These are phyloP conservation scores for Leptomonas seymouri DNA, from an alignment of 208 protist genomes.

Conservation along the genomic window DNA sequence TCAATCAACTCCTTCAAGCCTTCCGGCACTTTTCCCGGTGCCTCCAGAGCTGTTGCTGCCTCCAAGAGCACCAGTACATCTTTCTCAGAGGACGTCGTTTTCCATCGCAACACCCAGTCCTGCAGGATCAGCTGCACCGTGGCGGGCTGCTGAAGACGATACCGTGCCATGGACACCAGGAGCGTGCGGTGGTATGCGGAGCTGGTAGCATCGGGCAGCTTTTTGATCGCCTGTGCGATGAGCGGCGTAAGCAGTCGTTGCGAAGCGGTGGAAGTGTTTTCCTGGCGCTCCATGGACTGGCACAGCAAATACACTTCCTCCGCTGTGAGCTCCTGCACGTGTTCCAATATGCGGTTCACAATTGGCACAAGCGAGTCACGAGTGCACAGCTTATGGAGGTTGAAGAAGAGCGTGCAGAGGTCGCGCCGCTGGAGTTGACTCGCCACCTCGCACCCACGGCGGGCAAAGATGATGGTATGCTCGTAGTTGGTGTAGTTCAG, in stretches of 20 bases:
- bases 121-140: conserved; percentile 40
- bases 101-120: conserved; percentile 28
- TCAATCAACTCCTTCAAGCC: conserved; percentile 20
- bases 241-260: conserved; percentile 54
- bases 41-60: conserved; percentile 34
- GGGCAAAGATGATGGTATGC: conserved; percentile 61
- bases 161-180: conserved; percentile 65
- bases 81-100: conserved; percentile 36
- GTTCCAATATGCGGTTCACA: conserved; percentile 58
- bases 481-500: conserved; percentile 78
- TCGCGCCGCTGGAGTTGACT: conserved; percentile 42
- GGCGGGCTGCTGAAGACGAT: conserved; percentile 43
- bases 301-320: conserved; percentile 62
- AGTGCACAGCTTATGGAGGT: conserved; percentile 72
- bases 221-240: conserved; percentile 35
- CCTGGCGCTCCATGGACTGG: conserved; percentile 64
- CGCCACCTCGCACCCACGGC: conserved; percentile 79
- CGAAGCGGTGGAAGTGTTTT: conserved; percentile 62
- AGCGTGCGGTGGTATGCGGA: conserved; percentile 62
- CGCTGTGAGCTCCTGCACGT: conserved; percentile 40
- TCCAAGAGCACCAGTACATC: conserved; percentile 68
- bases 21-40: conserved; percentile 18
- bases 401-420: conserved; percentile 71
- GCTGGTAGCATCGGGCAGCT: conserved; percentile 40
- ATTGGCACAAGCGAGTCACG: conserved; percentile 81